Evolutionary conservation across 768 basidiomycete genomes (phyloP).

Genomic region (Suillus cothurnatus): DNA sequence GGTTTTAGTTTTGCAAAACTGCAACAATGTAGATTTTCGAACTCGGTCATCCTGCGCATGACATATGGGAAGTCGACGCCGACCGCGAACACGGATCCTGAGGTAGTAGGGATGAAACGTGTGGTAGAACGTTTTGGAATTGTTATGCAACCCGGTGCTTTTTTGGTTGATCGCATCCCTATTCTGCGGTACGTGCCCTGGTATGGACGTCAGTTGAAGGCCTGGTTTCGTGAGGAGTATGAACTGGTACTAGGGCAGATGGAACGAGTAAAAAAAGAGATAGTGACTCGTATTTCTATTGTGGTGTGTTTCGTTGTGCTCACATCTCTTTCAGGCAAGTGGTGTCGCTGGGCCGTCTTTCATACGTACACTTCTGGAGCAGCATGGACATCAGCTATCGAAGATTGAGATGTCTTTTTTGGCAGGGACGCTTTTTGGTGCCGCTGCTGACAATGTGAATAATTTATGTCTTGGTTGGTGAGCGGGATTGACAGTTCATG

Average conservation of each 20-base stretch:
- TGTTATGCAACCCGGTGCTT: conserved; percentile 27
- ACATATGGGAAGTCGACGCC: conserved; percentile 55
- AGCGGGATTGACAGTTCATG: background rate
- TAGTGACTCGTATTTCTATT: conserved; percentile 31
- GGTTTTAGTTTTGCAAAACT: background rate
- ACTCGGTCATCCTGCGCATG: conserved; percentile 47
- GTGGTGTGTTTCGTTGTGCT: background rate
- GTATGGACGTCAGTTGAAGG: conserved; percentile 52
- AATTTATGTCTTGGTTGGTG: background rate
- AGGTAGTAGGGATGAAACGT: conserved; percentile 21
- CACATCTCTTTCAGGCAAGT: conserved; percentile 7
- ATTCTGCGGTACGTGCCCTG: conserved; percentile 50
- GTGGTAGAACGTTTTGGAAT: conserved; percentile 24
- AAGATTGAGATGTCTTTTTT: conserved; percentile 55
- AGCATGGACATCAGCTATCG: conserved; percentile 47
- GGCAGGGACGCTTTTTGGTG: conserved; percentile 60
- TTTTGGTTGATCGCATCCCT: conserved; percentile 32
- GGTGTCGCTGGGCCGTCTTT: conserved; percentile 34
- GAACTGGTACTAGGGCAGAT: conserved; percentile 40
- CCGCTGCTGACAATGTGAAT: conserved; percentile 51
- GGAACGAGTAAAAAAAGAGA: conserved; percentile 22
- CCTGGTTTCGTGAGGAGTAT: conserved; percentile 53
- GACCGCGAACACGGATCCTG: conserved; percentile 35
- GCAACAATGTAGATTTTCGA: conserved; percentile 39
- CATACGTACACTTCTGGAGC: conserved; percentile 52